phyloP scores from a whole-genome alignment of 768 basidiomycete genomes.

The Macrolepiota albuminosa region DNA sequence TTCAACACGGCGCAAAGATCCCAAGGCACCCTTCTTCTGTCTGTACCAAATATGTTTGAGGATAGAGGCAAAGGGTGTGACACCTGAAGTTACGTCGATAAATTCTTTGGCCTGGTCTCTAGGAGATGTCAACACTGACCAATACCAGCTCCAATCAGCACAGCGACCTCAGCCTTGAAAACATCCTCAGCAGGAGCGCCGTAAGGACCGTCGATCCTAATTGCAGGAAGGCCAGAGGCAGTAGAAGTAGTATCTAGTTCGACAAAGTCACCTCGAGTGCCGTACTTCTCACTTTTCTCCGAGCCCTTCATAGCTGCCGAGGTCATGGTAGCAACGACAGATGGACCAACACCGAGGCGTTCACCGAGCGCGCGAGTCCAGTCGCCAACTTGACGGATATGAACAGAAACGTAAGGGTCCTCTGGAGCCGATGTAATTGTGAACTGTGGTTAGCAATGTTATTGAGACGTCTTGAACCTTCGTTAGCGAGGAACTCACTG shows the following conservation, averaged over 20 bases:
- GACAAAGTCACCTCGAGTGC: conserved; percentile 71
- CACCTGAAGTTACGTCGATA: conserved; percentile 39
- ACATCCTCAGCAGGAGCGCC: conserved; percentile 93
- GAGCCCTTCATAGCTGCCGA: conserved; percentile 71
- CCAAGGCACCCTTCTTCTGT: conserved; percentile 72
- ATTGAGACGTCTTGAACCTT: neutral
- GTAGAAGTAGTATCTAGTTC: conserved; percentile 58
- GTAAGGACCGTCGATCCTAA: conserved; percentile 88
- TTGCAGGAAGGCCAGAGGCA: conserved; percentile 54
- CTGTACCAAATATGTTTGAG: conserved; percentile 96
- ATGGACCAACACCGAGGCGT: conserved; percentile 77
- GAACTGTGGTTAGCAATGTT: conserved; percentile 46
- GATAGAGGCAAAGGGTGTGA: conserved; percentile 93
- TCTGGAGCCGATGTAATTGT: conserved; percentile 95
- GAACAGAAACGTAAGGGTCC: conserved; percentile 87
- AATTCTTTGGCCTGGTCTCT: neutral
- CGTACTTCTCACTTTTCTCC: conserved; percentile 52
- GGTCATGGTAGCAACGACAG: conserved; percentile 75
- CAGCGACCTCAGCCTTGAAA: conserved; percentile 78
- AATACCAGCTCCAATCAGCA: conserved; percentile 93
- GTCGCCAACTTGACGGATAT: conserved; percentile 93
- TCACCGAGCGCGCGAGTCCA: conserved; percentile 82
- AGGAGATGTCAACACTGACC: conserved; percentile 39
- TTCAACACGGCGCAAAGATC: conserved; percentile 82
- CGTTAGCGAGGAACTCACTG: conserved; percentile 47